Percentiles rank a stretch among this genome's conserved stretches.
phyloP scores from a whole-genome alignment of 176 grass and related monocot species.

The Aegilops bicornis region DNA sequence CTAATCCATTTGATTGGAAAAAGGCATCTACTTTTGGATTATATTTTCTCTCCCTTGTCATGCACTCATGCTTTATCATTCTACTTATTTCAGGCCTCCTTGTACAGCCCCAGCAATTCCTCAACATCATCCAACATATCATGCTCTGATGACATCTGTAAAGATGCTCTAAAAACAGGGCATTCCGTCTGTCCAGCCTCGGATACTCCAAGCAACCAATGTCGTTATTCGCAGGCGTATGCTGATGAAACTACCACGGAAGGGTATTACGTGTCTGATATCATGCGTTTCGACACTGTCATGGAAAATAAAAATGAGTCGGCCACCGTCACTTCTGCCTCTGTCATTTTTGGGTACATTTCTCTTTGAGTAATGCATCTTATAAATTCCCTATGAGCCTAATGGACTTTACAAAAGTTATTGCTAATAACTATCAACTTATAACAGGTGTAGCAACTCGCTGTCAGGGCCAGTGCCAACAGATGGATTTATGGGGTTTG shows the following conservation, averaged over 20 bases:
- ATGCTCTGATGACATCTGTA: slow-evolving; percentile 72
- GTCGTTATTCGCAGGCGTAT: slow-evolving; percentile 73
- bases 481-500: slow-evolving; percentile 92
- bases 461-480: slow-evolving; percentile 67
- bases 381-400: background rate
- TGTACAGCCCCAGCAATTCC: slow-evolving; percentile 68
- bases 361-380: background rate
- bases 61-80: background rate
- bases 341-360: slow-evolving; percentile 78
- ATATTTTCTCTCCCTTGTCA: background rate
- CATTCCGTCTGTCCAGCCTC: slow-evolving; percentile 64
- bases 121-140: slow-evolving; percentile 58
- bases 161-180: slow-evolving; percentile 59
- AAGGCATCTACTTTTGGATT: background rate
- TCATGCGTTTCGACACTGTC: background rate
- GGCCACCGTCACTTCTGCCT: too few relatives aligned
- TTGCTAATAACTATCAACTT: background rate
- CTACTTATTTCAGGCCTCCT: slow-evolving; percentile 46
- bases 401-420: background rate
- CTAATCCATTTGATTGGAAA: background rate
- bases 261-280: slow-evolving; percentile 79
- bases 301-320: too few relatives aligned
- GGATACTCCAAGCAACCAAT: slow-evolving; percentile 33
- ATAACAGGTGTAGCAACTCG: slow-evolving; percentile 78
- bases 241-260: slow-evolving; percentile 68